Evolutionary conservation across 176 grass and related monocot species (phyloP), one percentile per base, ranked within the genome.

Genomic region (Cenchrus fungigraminus): DNA sequence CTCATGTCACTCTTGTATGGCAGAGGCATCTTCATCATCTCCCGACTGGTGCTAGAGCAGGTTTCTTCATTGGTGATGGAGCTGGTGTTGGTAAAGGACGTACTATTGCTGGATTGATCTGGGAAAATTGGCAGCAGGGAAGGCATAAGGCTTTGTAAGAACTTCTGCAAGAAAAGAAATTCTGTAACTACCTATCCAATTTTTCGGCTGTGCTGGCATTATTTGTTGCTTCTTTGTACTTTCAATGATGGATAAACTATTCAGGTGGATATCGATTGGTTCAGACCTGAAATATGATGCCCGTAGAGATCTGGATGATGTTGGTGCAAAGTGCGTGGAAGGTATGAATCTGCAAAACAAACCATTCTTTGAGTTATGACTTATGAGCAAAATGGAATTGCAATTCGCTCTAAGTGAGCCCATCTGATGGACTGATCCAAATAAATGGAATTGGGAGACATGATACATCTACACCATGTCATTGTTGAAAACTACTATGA

Each of bases 51-150:
- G 81, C 89, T 78, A 99, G 97, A 89, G 97, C 94, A 82, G 97
- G 97, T 63, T 99, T 99, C 82, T 99, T 99, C 80, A 79, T 99
- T 67, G 97, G 97, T 77, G 97, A 99, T 75, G 97, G 97, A 52
- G 97, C 97, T 86, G 97, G 97, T 86, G 91, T 99, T 88, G 97
- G 97, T 91, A 99, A 99, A 86, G 97, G 97, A 19, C 91, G 97
- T 77, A 99, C 94, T 44, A 90, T 99, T 92, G 97, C 97, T 77
- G 97, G 97, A 71, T 94, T 99, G 88, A 94, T 96, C 37, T 96
- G 93, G 97, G 94, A 99, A 85, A 96, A 94, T 89, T 99, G 97
- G 97, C 94, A 99, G 77, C 93, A 91, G 77, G 91, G 86, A 78
- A 95, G 91, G 62, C 88, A 90, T 82, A 99, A 95, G 80, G 91